Percentiles rank a stretch among this genome's conserved stretches.
Evolutionary conservation across 441 rosid genomes (phyloP).

Genomic region (Pelargonium exstipulatum): DNA sequence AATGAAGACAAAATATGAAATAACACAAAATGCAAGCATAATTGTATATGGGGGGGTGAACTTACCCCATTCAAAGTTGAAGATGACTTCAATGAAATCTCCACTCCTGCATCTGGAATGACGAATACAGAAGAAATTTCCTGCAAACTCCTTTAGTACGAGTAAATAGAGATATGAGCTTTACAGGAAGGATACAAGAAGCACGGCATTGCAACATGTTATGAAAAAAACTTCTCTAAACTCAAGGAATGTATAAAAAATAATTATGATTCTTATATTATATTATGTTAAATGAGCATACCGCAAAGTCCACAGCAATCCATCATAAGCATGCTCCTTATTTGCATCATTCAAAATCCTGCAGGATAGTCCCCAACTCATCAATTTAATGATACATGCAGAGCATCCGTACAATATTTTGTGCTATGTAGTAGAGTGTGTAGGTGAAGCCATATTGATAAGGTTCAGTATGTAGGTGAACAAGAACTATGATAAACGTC

Average conservation of each 20-base stretch:
- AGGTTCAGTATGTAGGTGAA: background rate
- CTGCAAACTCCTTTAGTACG: slow-evolving; percentile 72
- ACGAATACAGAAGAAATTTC: slow-evolving; percentile 46
- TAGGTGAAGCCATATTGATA: slow-evolving; percentile 6
- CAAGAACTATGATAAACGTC: background rate
- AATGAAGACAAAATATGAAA: background rate
- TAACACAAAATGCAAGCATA: background rate
- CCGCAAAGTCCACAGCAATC: slow-evolving; percentile 90
- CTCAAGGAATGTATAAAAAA: background rate
- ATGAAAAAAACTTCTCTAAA: background rate
- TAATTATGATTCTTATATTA: background rate
- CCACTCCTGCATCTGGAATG: slow-evolving; percentile 37
- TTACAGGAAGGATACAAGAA: slow-evolving; percentile 3
- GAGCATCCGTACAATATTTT: background rate
- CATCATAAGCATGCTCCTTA: slow-evolving; percentile 65
- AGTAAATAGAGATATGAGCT: slow-evolving; percentile 21
- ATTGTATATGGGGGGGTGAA: slow-evolving; percentile 8
- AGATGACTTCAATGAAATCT: slow-evolving; percentile 32
- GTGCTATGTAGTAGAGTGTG: background rate
- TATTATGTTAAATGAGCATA: slow-evolving; percentile 25
- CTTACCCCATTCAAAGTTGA: slow-evolving; percentile 42
- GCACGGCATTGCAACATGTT: background rate
- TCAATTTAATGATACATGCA: slow-evolving; percentile 7
- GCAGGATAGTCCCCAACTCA: slow-evolving; percentile 27
- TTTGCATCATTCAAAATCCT: slow-evolving; percentile 81